These are phyloP conservation scores for Geotrichum histeridarum DNA, from an alignment of 1,139 yeast species.

Conservation along the genomic window DNA sequence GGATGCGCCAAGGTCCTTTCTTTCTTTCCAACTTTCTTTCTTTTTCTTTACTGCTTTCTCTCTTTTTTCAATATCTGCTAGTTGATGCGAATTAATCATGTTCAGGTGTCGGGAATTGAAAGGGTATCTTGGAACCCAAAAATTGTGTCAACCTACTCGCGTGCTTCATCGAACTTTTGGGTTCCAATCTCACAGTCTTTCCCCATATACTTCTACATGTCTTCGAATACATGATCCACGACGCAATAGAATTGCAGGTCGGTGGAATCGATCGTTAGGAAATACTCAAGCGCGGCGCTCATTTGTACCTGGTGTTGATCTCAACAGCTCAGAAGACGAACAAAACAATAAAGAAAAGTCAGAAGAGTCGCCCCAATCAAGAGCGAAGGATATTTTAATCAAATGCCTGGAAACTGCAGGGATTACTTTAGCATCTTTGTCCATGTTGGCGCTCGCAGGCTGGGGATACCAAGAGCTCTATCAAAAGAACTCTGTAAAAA, in stretches of 20 bases:
- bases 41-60: too few relatives aligned
- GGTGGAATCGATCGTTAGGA: not conserved
- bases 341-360: not conserved
- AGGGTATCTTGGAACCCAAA: too few relatives aligned
- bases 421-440: slow-evolving; percentile 67
- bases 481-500: slow-evolving; percentile 53
- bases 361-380: slow-evolving; percentile 7
- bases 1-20: too few relatives aligned
- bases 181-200: too few relatives aligned
- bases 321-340: slow-evolving; percentile 6
- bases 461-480: slow-evolving; percentile 61
- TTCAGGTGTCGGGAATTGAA: too few relatives aligned
- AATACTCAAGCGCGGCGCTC: not conserved
- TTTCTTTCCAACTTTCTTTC: too few relatives aligned
- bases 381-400: slow-evolving; percentile 34
- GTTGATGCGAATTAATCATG: too few relatives aligned
- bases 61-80: too few relatives aligned
- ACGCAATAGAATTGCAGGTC: not conserved
- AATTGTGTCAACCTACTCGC: too few relatives aligned
- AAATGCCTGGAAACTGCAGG: slow-evolving; percentile 70
- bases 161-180: too few relatives aligned
- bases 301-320: slow-evolving; percentile 6
- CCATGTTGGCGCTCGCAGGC: slow-evolving; percentile 70
- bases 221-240: not conserved
- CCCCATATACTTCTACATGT: too few relatives aligned